Evolutionary conservation across 805 yeast genomes (phyloP).

Genomic region (Yarrowia sp.): DNA sequence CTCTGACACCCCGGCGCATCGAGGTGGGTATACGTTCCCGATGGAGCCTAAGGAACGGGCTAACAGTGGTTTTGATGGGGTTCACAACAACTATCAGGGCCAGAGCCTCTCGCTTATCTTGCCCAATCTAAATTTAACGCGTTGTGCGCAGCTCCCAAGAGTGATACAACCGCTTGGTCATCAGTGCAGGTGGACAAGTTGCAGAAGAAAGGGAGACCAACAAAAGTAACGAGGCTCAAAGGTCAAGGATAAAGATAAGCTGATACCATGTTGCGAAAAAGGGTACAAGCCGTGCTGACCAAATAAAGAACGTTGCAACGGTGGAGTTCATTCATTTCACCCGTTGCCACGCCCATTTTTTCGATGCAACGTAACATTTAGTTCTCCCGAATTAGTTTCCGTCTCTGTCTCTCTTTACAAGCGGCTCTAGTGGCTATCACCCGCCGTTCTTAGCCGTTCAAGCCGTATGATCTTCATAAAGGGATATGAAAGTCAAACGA

Average conservation of each 20-base stretch:
- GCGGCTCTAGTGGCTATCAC: not conserved
- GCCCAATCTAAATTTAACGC: slow-evolving; percentile 19
- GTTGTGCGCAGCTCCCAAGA: not conserved
- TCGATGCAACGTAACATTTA: too few species aligned
- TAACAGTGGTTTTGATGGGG: too few species aligned
- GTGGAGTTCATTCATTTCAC: too few species aligned
- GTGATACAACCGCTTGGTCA: slow-evolving; percentile 11
- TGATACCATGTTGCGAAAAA: too few species aligned
- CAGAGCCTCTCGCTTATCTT: slow-evolving; percentile 12
- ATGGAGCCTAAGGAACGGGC: too few species aligned
- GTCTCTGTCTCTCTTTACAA: not conserved
- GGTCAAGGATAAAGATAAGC: too few species aligned
- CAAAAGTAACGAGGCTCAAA: not conserved
- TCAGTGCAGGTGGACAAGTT: not conserved
- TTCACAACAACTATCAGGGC: not conserved
- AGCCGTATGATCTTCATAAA: slow-evolving; percentile 10
- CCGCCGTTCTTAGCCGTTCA: not conserved
- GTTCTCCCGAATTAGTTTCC: too few species aligned
- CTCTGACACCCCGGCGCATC: not conserved
- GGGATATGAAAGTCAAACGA: slow-evolving; percentile 15
- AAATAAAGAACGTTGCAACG: too few species aligned
- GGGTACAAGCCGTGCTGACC: too few species aligned
- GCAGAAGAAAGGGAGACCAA: not conserved
- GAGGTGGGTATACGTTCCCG: too few species aligned
- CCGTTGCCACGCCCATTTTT: too few species aligned